phyloP scores from a whole-genome alignment of 2,329 filamentous ascomycete species.

The Colletotrichum lindemuthianum region DNA sequence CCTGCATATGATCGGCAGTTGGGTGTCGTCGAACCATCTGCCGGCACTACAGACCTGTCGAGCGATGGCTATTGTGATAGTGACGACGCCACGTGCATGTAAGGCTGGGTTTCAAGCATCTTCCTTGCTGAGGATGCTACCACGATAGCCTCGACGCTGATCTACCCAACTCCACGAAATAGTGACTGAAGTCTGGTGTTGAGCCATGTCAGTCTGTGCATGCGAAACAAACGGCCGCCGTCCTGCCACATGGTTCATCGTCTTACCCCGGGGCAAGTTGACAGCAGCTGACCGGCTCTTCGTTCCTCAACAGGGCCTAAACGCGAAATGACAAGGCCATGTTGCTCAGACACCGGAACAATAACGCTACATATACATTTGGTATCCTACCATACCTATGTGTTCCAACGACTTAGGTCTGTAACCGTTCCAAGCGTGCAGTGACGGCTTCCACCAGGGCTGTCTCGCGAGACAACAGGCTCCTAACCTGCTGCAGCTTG shows the following conservation, averaged over 20 bases:
- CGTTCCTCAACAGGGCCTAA: conserved; percentile 4
- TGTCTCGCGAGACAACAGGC: conserved; percentile 72
- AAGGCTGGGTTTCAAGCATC: not conserved
- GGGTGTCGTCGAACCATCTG: too few species aligned
- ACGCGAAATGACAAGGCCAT: conserved; percentile 5
- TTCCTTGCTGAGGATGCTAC: not conserved
- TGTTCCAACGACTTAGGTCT: conserved; percentile 37
- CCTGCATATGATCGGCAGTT: too few species aligned
- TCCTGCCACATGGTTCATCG: conserved; percentile 10
- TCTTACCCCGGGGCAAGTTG: conserved; percentile 3
- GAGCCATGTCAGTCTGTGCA: conserved; percentile 2
- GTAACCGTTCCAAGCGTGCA: conserved; percentile 68
- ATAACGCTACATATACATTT: conserved; percentile 3
- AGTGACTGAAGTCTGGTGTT: not conserved
- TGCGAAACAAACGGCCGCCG: not conserved
- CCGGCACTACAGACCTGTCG: too few species aligned
- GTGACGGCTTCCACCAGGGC: conserved; percentile 75
- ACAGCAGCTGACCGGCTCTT: conserved; percentile 17
- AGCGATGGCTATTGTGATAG: too few species aligned
- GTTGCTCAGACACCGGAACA: conserved; percentile 18
- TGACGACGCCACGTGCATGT: too few species aligned
- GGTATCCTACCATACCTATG: conserved; percentile 24
- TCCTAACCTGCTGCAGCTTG: conserved; percentile 72
- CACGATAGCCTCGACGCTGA: conserved; percentile 8
- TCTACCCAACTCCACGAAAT: conserved; percentile 9